These are phyloP conservation scores for Neoscytalidium dimidiatum DNA, from an alignment of 2,329 filamentous ascomycete species.

Conservation along the genomic window DNA sequence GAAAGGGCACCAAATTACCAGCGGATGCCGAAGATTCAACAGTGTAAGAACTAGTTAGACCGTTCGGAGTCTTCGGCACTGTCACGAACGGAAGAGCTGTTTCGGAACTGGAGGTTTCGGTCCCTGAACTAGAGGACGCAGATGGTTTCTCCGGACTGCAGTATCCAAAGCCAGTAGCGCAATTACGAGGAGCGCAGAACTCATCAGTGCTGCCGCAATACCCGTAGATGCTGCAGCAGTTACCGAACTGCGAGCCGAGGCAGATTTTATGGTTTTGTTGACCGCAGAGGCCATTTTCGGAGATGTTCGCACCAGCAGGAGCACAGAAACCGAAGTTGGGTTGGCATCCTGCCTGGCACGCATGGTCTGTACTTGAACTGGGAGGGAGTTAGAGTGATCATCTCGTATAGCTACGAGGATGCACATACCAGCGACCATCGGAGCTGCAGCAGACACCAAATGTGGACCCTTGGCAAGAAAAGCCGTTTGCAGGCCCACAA, in stretches of 20 bases:
- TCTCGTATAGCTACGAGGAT: too few relatives aligned
- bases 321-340: conserved; percentile 1
- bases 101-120: background rate
- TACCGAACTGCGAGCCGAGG: conserved; percentile 14
- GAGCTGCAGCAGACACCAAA: background rate
- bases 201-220: conserved; percentile 17
- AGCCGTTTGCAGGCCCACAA: background rate
- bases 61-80: background rate
- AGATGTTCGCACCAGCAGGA: background rate
- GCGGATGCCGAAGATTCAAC: too few relatives aligned
- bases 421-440: background rate
- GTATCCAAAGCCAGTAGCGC: conserved; percentile 5
- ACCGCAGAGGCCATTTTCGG: background rate
- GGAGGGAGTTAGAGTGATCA: background rate
- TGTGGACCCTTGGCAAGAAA: background rate
- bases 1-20: background rate
- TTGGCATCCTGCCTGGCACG: background rate
- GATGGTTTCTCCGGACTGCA: background rate
- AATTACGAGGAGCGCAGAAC: conserved; percentile 14
- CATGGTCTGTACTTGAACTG: background rate
- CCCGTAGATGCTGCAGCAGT: conserved; percentile 19
- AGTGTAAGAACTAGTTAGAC: background rate
- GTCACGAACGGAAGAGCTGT: background rate
- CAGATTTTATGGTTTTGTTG: conserved; percentile 8
- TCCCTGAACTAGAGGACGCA: background rate